A percentile compares a stretch with the other conserved stretches of the same genome.
Conservation (phyloP, 2,329 filamentous ascomycete species). For the Metarhizium brunneum region DNA sequence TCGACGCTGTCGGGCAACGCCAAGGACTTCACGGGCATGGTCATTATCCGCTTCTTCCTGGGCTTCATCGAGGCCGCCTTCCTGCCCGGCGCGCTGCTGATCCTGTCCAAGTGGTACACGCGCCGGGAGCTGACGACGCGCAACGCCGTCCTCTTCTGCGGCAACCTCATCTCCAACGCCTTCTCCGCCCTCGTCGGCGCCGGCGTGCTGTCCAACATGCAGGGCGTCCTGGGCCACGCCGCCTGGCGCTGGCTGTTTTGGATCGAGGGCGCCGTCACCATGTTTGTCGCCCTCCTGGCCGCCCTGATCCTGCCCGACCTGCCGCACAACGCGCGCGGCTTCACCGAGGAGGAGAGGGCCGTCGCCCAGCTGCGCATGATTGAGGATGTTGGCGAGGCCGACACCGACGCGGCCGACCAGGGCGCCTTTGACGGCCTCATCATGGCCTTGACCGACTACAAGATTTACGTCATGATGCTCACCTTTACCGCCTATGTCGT, state of each 20-base stretch:
- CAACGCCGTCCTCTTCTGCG: conserved; percentile 50
- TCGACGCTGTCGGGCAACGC: conserved; percentile 47
- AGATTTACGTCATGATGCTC: conserved; percentile 56
- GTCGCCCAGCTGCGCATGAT: conserved; percentile 46
- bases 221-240: conserved; percentile 41
- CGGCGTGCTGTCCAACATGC: conserved; percentile 49
- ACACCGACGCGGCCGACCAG: conserved; percentile 40
- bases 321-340: conserved; percentile 46
- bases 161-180: conserved; percentile 50
- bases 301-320: conserved; percentile 44
- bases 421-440: conserved; percentile 42
- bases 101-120: conserved; percentile 60
- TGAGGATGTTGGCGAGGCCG: conserved; percentile 48
- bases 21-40: conserved; percentile 42
- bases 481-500: conserved; percentile 53
- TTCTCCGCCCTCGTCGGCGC: conserved; percentile 51
- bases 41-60: conserved; percentile 48
- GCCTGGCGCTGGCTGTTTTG: conserved; percentile 55
- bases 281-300: conserved; percentile 35
- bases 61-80: conserved; percentile 57
- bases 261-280: conserved; percentile 46
- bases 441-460: conserved; percentile 50
- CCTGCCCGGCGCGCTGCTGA: conserved; percentile 52
- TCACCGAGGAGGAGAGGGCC: conserved; percentile 47
- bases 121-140: conserved; percentile 44